These are phyloP conservation scores for Pyrenophora tritici-repentis DNA, from an alignment of 2,329 filamentous ascomycete genomes.

Conservation along the genomic window DNA sequence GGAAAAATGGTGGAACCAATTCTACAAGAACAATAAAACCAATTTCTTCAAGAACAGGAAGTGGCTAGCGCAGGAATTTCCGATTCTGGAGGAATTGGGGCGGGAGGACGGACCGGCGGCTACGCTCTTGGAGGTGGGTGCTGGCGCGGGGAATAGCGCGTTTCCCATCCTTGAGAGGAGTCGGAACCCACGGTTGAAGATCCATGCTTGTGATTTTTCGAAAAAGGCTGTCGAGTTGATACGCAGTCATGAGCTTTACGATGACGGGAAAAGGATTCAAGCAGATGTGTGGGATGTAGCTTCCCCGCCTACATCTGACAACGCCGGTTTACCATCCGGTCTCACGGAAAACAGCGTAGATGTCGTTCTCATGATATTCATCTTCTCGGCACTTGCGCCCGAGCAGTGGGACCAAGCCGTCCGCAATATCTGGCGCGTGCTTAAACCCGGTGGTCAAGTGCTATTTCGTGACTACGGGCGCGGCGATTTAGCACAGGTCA, in stretches of 20 bases:
- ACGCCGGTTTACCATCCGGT: constrained; percentile 70
- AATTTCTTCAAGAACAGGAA: constrained; percentile 99
- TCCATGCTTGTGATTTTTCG: constrained; percentile 96
- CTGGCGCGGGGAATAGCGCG: constrained; percentile 93
- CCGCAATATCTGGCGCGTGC: constrained; percentile 75
- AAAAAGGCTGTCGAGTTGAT: constrained; percentile 95
- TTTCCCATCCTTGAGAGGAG: constrained; percentile 88
- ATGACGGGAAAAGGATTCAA: constrained; percentile 70
- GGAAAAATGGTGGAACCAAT: constrained; percentile 96
- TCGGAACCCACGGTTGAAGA: constrained; percentile 76
- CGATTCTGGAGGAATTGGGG: constrained; percentile 78
- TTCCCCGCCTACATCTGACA: constrained; percentile 51
- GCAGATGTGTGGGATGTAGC: constrained; percentile 96
- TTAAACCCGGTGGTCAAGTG: constrained; percentile 92
- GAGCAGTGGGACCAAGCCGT: constrained; percentile 83
- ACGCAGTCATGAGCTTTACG: constrained; percentile 76
- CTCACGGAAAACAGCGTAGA: constrained; percentile 81
- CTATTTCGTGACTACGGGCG: constrained; percentile 96
- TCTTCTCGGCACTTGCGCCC: constrained; percentile 90
- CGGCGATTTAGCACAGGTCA: constrained; percentile 92
- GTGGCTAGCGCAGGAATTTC: constrained; percentile 96
- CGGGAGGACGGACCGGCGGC: constrained; percentile 69
- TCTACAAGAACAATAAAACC: constrained; percentile 95
- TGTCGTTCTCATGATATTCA: constrained; percentile 92
- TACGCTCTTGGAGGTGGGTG: constrained; percentile 85